Base-by-base conservation (phyloP, 202 grass and related monocot genomes). In the Panicum virgatum region DNA sequence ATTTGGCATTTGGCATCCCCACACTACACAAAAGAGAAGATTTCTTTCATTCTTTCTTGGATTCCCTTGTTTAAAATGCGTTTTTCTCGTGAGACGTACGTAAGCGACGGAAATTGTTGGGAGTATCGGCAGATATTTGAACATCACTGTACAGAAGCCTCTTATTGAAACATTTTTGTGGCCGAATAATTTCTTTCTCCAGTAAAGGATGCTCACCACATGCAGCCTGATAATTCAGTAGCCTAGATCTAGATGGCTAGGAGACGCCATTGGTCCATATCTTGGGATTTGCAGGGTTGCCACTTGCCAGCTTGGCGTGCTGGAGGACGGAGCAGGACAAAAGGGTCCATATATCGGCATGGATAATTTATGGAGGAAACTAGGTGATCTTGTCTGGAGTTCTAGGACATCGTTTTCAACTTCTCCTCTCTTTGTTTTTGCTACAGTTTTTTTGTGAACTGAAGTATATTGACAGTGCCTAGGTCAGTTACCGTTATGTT, bases 181-280 rank as follows among this genome's bases (percentile, higher is more conserved):
- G 44, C 15, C n/a, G 30, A 40, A 51, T 20, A 51, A 32, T 68
- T 76, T 56, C 19, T 27, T 26, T 40, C 64, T 27, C 14, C 26
- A 75, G 70, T 23, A 66, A 37, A 5, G 43, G 50, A 68, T 73
- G 48, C 20, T n/a, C 77, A 86, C 77, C 53, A 77, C 78, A 77
- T 75, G 80, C 75, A 32, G 32, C 42, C 45, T 86, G 87, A 85
- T 77, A 72, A 71, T 86, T 74, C 82, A 58, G n/a, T 64, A 85
- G 36, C 53, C 70, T 9, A 89, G 70, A 72, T 81, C 69, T 26
- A 85, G 76, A 76, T 80, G 72, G 39, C 67, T 52, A 69, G 25
- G 45, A 7, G 52, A 59, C n/a, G 63, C 60, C 52, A 46, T 81
- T 82, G 72, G 63, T 70, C 78, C 85, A 82, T 54, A 69, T 68